Percentiles rank a stretch among this genome's conserved stretches.
Conservation (phyloP, 768 basidiomycete genomes). For the Kwoniella sp. region DNA sequence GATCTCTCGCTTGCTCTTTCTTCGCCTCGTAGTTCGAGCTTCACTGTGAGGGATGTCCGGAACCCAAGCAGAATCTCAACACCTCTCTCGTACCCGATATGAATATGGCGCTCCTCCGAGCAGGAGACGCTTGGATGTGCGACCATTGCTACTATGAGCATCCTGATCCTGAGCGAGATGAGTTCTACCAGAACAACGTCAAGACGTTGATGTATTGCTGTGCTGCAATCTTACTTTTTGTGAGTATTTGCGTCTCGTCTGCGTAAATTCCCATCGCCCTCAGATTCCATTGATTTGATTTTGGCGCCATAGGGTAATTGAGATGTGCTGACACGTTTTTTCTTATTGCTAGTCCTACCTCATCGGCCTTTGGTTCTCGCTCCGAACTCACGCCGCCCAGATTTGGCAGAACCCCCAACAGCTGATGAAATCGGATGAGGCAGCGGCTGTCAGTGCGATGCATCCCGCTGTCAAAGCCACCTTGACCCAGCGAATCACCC, state of each 20-base stretch:
- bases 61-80: slow-evolving; percentile 9
- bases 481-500: slow-evolving; percentile 53
- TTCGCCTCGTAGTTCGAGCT: slow-evolving; percentile 51
- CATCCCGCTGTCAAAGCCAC: slow-evolving; percentile 54
- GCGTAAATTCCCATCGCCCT: neutral
- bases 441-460: slow-evolving; percentile 36
- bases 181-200: slow-evolving; percentile 95
- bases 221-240: slow-evolving; percentile 82
- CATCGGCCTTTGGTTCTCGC: slow-evolving; percentile 96
- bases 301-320: no score
- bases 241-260: slow-evolving; percentile 59
- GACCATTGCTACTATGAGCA: slow-evolving; percentile 92
- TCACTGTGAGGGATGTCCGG: slow-evolving; percentile 54
- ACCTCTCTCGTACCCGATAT: slow-evolving; percentile 15
- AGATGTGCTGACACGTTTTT: neutral
- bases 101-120: neutral
- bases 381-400: slow-evolving; percentile 94
- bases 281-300: no score
- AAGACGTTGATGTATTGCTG: slow-evolving; percentile 96
- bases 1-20: no score
- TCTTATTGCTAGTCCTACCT: slow-evolving; percentile 74
- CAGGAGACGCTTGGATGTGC: slow-evolving; percentile 72
- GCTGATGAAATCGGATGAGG: slow-evolving; percentile 54
- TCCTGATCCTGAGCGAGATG: slow-evolving; percentile 86
- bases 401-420: slow-evolving; percentile 96